Evolutionary conservation across 768 basidiomycete species (phyloP).

Genomic region (Pleurotus eryngii): DNA sequence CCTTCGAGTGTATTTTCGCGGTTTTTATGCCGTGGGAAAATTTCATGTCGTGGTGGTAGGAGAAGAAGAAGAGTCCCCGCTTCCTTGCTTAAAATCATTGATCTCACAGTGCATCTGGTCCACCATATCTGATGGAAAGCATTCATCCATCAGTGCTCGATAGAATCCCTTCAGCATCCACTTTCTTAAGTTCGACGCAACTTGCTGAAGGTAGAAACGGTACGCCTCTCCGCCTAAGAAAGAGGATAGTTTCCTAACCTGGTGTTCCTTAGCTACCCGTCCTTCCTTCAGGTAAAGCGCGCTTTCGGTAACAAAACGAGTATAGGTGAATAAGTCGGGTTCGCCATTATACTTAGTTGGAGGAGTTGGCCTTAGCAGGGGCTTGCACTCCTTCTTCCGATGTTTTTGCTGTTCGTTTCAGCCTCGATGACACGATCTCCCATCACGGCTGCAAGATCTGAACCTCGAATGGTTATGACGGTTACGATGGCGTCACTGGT

Average conservation of each 20-base stretch:
- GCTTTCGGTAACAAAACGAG: slow-evolving; percentile 23
- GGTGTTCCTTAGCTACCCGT: slow-evolving; percentile 6
- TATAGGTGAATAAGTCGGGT: slow-evolving; percentile 16
- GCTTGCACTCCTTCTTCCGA: neutral
- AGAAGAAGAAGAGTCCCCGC: neutral
- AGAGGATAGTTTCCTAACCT: slow-evolving; percentile 19
- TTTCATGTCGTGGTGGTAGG: too few species aligned
- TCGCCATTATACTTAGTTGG: slow-evolving; percentile 24
- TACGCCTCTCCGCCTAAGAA: slow-evolving; percentile 29
- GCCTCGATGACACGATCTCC: neutral
- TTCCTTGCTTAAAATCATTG: slow-evolving; percentile 16
- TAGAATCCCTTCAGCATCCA: slow-evolving; percentile 30
- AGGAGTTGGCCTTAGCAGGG: slow-evolving; percentile 18
- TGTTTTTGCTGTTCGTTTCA: neutral
- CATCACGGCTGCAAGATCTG: too few species aligned
- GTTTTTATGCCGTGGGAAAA: too few species aligned
- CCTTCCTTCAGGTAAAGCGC: slow-evolving; percentile 21
- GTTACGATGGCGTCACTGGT: neutral
- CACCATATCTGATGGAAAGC: slow-evolving; percentile 27
- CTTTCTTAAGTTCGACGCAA: slow-evolving; percentile 16
- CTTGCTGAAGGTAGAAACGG: slow-evolving; percentile 28
- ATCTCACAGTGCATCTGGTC: slow-evolving; percentile 16
- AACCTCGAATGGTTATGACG: too few species aligned
- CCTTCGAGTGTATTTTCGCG: too few species aligned
- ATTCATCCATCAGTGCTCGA: slow-evolving; percentile 30